Percentiles rank a stretch among this genome's conserved stretches.
Conservation (phyloP, 306 rosid species). For the Castanea sativa region DNA sequence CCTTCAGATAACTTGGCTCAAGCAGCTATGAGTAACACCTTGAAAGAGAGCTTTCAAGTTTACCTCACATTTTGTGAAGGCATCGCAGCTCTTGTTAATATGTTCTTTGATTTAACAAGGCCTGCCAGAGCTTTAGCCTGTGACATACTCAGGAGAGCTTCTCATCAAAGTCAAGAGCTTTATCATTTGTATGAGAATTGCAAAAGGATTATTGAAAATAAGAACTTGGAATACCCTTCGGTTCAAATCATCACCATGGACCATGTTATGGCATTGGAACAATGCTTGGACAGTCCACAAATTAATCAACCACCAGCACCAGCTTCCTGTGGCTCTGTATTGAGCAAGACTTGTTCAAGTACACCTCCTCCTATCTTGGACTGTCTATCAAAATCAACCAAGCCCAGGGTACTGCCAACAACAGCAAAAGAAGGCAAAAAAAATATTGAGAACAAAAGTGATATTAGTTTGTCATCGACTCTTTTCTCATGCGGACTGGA, state of each 20-base stretch:
- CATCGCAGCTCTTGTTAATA: conserved; percentile 47
- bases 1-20: conserved; percentile 36
- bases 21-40: conserved; percentile 49
- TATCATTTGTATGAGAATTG: conserved; percentile 50
- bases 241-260: conserved; percentile 49
- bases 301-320: conserved; percentile 3
- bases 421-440: conserved; percentile 19
- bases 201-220: conserved; percentile 42
- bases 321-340: conserved; percentile 21
- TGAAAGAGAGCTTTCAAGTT: conserved; percentile 63
- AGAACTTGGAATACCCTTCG: conserved; percentile 51
- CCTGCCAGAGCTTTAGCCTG: conserved; percentile 51
- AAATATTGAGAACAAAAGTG: conserved; percentile 33
- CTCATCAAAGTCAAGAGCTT: conserved; percentile 45
- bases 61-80: conserved; percentile 49
- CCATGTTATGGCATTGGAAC: conserved; percentile 42
- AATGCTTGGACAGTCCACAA: conserved; percentile 26
- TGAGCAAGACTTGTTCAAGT: conserved; percentile 17
- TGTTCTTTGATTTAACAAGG: conserved; percentile 45
- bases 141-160: conserved; percentile 53
- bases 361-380: conserved; percentile 19
- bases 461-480: conserved; percentile 22
- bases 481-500: conserved; percentile 48
- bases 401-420: conserved; percentile 23
- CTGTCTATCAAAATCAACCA: conserved; percentile 21